Base-by-base conservation (phyloP, 139 green algal species). In the Mesostigma viride region DNA sequence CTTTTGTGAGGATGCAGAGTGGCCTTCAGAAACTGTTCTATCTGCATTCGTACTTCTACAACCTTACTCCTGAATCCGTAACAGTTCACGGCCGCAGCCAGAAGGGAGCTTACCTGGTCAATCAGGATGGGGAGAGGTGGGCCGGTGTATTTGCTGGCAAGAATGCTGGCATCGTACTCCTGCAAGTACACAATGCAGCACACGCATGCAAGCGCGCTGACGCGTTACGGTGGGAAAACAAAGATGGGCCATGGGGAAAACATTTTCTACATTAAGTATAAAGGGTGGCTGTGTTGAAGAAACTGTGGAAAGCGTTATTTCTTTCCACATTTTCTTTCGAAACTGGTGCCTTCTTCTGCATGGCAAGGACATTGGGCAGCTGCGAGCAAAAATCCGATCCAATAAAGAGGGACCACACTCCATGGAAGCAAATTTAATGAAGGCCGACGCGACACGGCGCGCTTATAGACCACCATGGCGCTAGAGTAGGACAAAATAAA, bases 121-220 rank as follows among this genome's bases (percentile, higher is more conserved):
- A 88, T 67, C 36, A 90, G 65, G 48, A 79, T 66, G 14, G 69
- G 32, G 32, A 30, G 30, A 11, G 11, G 47, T 2, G 70, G 70
- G 26, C 73, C 73, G 6, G n/a, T 73, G 66, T 88, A 89, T 0
- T 3, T 22, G 26, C 79, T 79, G 20, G 91, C 48, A 31, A 97
- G 75, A 79, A 91, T 83, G 1, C 65, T 86, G 0, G 91, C 88
- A 64, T 98, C 92, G 70, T 97, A 91, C 66, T 86, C 35, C 67
- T 72, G 66, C 53, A 62, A 28, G 40, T 24, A 62, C 22, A 14
- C 53, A 62, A 62, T 58, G 34, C n/a, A n/a, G n/a, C n/a, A n/a
- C n/a, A n/a, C n/a, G n/a, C n/a, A n/a, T n/a, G n/a, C n/a, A n/a
- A n/a, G n/a, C n/a, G n/a, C n/a, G n/a, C n/a, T n/a, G 56, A 71